phyloP scores from a whole-genome alignment of 768 basidiomycete genomes.

The Fibroporia radiculosa region DNA sequence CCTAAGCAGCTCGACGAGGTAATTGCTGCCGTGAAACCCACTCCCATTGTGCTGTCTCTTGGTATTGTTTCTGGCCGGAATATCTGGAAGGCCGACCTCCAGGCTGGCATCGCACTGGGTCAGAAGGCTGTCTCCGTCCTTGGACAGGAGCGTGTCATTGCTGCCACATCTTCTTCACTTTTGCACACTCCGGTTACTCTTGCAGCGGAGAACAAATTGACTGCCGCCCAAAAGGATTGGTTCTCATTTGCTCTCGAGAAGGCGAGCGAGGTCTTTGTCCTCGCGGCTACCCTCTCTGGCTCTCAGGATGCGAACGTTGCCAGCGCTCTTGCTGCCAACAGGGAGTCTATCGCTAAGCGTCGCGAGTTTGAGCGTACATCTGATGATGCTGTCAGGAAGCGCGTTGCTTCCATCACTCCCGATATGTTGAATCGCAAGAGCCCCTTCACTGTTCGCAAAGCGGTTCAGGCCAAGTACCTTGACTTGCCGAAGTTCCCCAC shows the following conservation, averaged over 20 bases:
- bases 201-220: constrained; percentile 85
- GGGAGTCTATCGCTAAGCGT: constrained; percentile 83
- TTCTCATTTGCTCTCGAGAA: constrained; percentile 98
- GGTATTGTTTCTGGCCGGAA: constrained; percentile 97
- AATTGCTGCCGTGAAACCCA: constrained; percentile 75
- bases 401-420: constrained; percentile 85
- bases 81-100: constrained; percentile 98
- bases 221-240: constrained; percentile 89
- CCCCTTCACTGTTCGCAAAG: constrained; percentile 80
- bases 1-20: constrained; percentile 82
- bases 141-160: constrained; percentile 81
- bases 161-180: constrained; percentile 95
- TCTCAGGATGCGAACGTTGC: constrained; percentile 70
- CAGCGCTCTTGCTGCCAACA: constrained; percentile 82
- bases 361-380: constrained; percentile 92
- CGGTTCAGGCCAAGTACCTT: constrained; percentile 82
- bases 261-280: constrained; percentile 78
- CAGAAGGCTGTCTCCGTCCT: constrained; percentile 81
- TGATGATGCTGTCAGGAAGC: constrained; percentile 91
- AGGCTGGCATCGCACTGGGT: constrained; percentile 69
- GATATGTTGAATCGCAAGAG: constrained; percentile 84
- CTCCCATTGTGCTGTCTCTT: constrained; percentile 76
- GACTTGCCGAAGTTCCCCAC: constrained; percentile 96
- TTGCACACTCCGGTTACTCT: constrained; percentile 97
- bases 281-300: constrained; percentile 80